These are phyloP conservation scores for Pseudozyma flocculosa DNA, from an alignment of 1,284 basidiomycete genomes.

Conservation along the genomic window DNA sequence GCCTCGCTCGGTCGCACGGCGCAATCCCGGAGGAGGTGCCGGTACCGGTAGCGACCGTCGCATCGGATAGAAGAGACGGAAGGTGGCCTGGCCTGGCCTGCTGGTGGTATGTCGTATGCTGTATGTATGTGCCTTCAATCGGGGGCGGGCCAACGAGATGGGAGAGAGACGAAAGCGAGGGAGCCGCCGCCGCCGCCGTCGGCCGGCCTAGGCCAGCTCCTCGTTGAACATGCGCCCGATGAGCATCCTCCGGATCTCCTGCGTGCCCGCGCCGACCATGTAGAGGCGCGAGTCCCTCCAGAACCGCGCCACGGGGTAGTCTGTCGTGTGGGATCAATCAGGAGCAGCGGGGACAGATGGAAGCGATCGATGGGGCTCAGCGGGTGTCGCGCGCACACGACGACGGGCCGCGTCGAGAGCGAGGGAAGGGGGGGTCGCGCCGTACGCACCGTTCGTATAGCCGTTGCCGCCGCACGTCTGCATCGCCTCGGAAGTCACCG, in stretches of 20 bases:
- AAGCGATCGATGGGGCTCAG: too few species aligned
- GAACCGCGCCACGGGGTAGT: conserved; percentile 16
- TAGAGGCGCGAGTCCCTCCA: conserved; percentile 47
- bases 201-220: conserved; percentile 16
- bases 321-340: not conserved
- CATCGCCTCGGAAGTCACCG: conserved; percentile 45
- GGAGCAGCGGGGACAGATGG: not conserved
- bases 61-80: too few species aligned
- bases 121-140: too few species aligned
- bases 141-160: too few species aligned
- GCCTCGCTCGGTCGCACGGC: too few species aligned
- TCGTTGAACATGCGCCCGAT: conserved; percentile 45
- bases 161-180: too few species aligned
- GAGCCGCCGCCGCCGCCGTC: too few species aligned
- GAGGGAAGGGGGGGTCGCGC: not conserved
- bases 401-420: not conserved
- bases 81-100: too few species aligned
- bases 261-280: conserved; percentile 49
- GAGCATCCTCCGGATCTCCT: conserved; percentile 50
- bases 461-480: conserved; percentile 48
- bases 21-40: too few species aligned
- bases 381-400: too few species aligned
- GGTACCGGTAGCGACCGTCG: too few species aligned
- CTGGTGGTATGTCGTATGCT: too few species aligned
- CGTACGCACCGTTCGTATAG: conserved; percentile 20